Evolutionary conservation across 1,139 yeast genomes (phyloP), one percentile per base, ranked within the genome.

Genomic region (Pichia sp.): DNA sequence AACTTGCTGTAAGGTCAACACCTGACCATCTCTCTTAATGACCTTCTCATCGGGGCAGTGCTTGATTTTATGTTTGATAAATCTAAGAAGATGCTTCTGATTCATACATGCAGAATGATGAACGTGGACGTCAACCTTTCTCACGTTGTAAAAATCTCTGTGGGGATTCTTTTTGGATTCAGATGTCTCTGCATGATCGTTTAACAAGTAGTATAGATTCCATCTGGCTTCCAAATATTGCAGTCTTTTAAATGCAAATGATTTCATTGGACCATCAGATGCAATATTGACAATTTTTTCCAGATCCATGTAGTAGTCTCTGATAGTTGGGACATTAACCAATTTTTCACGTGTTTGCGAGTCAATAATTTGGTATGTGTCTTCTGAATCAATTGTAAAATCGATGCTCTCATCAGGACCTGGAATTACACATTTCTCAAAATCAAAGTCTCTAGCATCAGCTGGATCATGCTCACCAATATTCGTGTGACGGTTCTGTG

Each of bases 61-160:
- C 56, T 80, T 76, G 59, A 81, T 72, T 63, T 91, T 91, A 58
- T 87, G 85, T 62, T 93, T 93, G 60, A 93, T 93, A 59, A 85
- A 93, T 51, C 98, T 79, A 48, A 93, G 67, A 53, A 93, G 67
- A 62, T 93, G 98, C 61, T 93, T 93, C 60, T 93, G 98, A 55
- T 93, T 93, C 98, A 91, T 91, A 59, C 96, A 88, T 8, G 99
- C 99, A 12, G 96, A 84, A 59, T 93, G 98, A 59, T 93, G 99
- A 53, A 93, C 95, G 67, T 93, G 99, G 12, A 98, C 93, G 55
- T 93, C 99, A 30, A 93, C 99, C 58, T 93, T 93, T 66, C 98
- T 77, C 33, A 93, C 98, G 55, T 93, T 93, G 64, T 93, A 93
- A 54, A 93, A 93, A 61, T 93, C 99, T 58, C 98, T 77, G 59